Conservation (phyloP, 345 rosid genomes). For the Eucalyptus polybractea region DNA sequence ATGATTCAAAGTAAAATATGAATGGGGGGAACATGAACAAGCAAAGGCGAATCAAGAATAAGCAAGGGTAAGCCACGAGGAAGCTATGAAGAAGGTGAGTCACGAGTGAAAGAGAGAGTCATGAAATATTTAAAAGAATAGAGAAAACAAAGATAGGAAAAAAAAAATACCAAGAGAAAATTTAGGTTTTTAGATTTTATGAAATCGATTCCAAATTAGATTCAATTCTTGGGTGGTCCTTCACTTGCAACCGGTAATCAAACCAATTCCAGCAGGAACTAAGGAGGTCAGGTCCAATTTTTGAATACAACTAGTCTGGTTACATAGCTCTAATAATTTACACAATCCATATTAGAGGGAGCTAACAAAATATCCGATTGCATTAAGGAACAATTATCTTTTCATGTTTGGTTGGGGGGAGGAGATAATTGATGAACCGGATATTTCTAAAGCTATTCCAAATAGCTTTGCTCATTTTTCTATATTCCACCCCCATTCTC, state of each 20-base stretch:
- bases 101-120: not conserved
- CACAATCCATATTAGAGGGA: not conserved
- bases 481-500: not conserved
- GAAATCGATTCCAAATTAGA: no score
- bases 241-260: not conserved
- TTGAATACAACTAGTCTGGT: accelerated
- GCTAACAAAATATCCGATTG: not conserved
- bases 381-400: not conserved
- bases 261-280: not conserved
- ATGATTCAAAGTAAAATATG: not conserved
- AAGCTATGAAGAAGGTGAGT: no score
- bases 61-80: not conserved
- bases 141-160: not conserved
- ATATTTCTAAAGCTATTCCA: not conserved
- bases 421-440: not conserved
- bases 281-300: not conserved
- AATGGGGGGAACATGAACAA: no score
- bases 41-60: no score
- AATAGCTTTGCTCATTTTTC: not conserved
- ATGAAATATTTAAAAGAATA: no score
- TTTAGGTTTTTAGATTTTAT: not conserved
- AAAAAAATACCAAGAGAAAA: not conserved
- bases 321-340: not conserved
- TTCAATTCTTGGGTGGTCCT: not conserved
- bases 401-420: not conserved